Conservation (phyloP, 495 filamentous ascomycete species). For the Podospora pseudocomata region DNA sequence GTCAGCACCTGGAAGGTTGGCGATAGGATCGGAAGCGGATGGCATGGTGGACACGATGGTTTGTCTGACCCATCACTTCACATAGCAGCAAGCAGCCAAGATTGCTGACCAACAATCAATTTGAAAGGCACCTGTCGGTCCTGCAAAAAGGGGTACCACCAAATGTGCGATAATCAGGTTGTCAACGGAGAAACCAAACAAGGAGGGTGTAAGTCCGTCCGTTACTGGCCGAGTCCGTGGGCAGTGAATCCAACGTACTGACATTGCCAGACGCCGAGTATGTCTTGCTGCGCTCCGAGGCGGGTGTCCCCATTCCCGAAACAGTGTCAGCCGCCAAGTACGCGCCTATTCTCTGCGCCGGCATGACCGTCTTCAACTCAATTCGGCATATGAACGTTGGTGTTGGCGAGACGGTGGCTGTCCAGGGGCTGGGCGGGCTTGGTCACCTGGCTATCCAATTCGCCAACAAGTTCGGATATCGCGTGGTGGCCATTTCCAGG, state of each 20-base stretch:
- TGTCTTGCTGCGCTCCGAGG: slow-evolving; percentile 57
- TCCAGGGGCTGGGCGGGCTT: slow-evolving; percentile 64
- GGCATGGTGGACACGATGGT: slow-evolving; percentile 36
- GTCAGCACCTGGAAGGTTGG: slow-evolving; percentile 43
- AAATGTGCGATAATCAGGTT: slow-evolving; percentile 50
- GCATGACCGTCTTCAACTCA: slow-evolving; percentile 68
- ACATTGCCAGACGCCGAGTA: slow-evolving; percentile 54
- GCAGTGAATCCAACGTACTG: neutral
- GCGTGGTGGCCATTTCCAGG: slow-evolving; percentile 58
- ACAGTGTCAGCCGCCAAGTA: slow-evolving; percentile 56
- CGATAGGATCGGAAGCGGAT: slow-evolving; percentile 44
- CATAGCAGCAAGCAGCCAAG: neutral
- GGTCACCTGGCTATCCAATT: slow-evolving; percentile 69
- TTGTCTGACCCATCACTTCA: neutral
- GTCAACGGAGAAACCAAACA: slow-evolving; percentile 53
- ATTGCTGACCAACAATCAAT: too few species aligned
- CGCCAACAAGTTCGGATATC: slow-evolving; percentile 62
- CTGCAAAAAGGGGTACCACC: slow-evolving; percentile 49
- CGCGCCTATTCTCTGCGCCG: slow-evolving; percentile 68
- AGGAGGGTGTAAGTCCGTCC: slow-evolving; percentile 43
- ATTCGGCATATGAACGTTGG: slow-evolving; percentile 59
- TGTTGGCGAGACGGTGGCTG: slow-evolving; percentile 56
- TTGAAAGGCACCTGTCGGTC: slow-evolving; percentile 40
- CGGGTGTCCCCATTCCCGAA: slow-evolving; percentile 57
- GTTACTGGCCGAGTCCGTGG: neutral